Evolutionary conservation across 805 yeast genomes (phyloP), one percentile per base, ranked within the genome.

Genomic region (Yamadazyma philogaea): DNA sequence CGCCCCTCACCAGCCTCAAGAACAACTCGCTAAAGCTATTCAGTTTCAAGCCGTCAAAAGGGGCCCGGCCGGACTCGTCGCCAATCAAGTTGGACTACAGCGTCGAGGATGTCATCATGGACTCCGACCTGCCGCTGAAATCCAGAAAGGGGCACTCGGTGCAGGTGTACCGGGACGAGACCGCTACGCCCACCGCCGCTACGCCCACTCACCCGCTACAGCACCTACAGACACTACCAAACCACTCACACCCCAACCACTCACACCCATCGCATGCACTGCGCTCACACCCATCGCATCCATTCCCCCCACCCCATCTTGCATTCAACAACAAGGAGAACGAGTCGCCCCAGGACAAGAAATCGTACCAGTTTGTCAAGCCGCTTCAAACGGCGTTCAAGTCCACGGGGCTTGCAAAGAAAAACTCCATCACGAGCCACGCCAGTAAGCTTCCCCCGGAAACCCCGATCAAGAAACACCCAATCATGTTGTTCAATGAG

Each of bases 371-470:
- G 49, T 77, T 79, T 37, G 93, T 85, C 17, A 85, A 84, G 56
- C 96, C 96, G 2, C 70, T 87, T 30, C 95, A 87, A 58, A 82
- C 90, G 0, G 96, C 93, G 12, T 87, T 87, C 61, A 74, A 79
- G 58, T 77, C 90, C 2, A 67, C 86, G 0, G 96, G 96, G 0
- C 64, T 87, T 27, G 61, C 82, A 69, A 84, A 63, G 67, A 81
- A 61, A 66, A 68, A 58, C 53, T 60, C 56, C 15, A 45, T 63
- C 7, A 51, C 34, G 7, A 32, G 15, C 37, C 44, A 34, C 12
- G 44, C 37, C 34, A 53, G 59, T 30, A 68, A 67, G 39, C 52
- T 60, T 7, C 73, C 73, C 1, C 75, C 75, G 0, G 74, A 70
- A 37, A 70, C 75, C 1, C 75, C 75, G 4, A 66, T 68, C 34